Evolutionary conservation across 108 stramenopile species (phyloP).

Genomic region (Skeletonema marinoi): DNA sequence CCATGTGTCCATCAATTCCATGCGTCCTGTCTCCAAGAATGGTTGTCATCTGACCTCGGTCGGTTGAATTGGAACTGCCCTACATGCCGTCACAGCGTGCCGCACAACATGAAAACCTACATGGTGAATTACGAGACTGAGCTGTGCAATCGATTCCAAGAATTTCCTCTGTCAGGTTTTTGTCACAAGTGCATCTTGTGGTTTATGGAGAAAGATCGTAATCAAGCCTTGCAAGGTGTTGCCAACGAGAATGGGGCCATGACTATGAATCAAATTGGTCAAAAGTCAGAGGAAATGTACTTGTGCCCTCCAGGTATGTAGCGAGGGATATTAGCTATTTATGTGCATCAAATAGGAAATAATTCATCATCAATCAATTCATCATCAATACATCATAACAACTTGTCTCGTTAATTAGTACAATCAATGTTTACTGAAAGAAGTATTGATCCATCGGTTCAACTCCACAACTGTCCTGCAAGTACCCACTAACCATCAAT

Average conservation of each 20-base stretch:
- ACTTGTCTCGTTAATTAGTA: not conserved
- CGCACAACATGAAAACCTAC: slow-evolving; percentile 12
- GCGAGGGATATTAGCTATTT: too few species aligned
- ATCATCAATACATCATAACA: not conserved
- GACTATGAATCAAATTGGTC: not conserved
- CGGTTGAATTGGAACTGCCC: slow-evolving; percentile 16
- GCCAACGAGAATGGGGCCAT: not conserved
- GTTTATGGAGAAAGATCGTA: slow-evolving; percentile 15
- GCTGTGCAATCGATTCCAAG: slow-evolving; percentile 20
- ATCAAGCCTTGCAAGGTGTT: not conserved
- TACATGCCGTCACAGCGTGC: slow-evolving; percentile 15
- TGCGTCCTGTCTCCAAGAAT: slow-evolving; percentile 12
- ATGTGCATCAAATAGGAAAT: not conserved
- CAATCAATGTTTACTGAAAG: slow-evolving; percentile 46
- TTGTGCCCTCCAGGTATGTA: not conserved
- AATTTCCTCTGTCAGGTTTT: slow-evolving; percentile 22
- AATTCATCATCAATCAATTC: not conserved
- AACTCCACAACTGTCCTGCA: slow-evolving; percentile 86
- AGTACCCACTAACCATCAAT: slow-evolving; percentile 79
- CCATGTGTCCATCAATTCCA: slow-evolving; percentile 31
- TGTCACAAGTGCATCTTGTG: slow-evolving; percentile 19
- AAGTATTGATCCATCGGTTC: slow-evolving; percentile 85
- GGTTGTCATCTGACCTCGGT: slow-evolving; percentile 17
- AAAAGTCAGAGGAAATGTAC: not conserved
- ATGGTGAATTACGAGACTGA: slow-evolving; percentile 10